phyloP scores from a whole-genome alignment of 2,329 filamentous ascomycete species.

The Plenodomus tracheiphilus region DNA sequence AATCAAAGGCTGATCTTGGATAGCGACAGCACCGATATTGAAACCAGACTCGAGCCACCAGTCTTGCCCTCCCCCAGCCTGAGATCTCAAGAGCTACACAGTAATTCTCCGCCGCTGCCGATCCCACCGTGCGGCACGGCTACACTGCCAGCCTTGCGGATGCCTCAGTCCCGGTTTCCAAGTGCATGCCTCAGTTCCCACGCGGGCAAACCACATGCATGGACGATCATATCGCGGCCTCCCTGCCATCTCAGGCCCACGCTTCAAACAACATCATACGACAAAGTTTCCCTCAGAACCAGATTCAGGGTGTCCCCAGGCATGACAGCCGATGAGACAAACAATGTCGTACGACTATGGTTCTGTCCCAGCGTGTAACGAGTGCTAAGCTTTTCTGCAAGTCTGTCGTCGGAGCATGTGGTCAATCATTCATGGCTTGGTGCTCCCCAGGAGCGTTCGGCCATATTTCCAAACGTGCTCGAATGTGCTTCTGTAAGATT shows the following conservation, averaged over 20 bases:
- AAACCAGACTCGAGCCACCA: background rate
- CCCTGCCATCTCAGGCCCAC: constrained; percentile 17
- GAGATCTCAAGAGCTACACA: constrained; percentile 6
- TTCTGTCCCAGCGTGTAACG: constrained; percentile 26
- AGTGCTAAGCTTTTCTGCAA: constrained; percentile 16
- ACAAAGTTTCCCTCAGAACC: constrained; percentile 40
- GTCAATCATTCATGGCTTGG: background rate
- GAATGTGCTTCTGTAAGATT: too few species aligned
- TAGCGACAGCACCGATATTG: background rate
- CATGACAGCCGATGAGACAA: constrained; percentile 31
- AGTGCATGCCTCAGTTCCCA: background rate
- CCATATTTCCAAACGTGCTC: too few species aligned
- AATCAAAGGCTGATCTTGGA: background rate
- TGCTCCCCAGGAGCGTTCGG: too few species aligned
- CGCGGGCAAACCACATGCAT: constrained; percentile 5
- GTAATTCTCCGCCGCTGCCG: constrained; percentile 9
- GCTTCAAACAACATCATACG: constrained; percentile 43
- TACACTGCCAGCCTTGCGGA: constrained; percentile 28
- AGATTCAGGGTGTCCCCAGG: constrained; percentile 4
- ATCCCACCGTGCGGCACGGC: constrained; percentile 8
- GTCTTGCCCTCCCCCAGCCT: too few species aligned
- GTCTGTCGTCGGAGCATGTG: constrained; percentile 2
- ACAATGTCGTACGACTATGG: constrained; percentile 39
- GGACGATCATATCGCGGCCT: constrained; percentile 15
- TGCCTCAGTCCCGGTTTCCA: constrained; percentile 39